A percentile compares a stretch with the other conserved stretches of the same genome.
Evolutionary conservation across 2,329 filamentous ascomycete genomes (phyloP).

Genomic region (Onygena corvina): DNA sequence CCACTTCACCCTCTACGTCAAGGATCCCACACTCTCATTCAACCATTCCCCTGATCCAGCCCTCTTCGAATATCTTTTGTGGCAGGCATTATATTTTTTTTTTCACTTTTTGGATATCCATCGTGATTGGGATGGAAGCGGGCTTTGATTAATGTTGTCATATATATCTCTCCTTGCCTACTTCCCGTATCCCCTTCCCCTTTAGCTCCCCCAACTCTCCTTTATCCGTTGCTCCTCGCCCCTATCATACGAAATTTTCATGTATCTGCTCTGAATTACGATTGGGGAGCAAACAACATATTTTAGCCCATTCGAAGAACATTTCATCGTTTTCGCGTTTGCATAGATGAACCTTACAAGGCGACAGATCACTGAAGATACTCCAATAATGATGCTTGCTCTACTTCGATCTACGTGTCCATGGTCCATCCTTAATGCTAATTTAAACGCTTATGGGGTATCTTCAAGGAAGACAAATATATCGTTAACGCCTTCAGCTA

Average conservation of each 20-base stretch:
- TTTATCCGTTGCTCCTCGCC: background rate
- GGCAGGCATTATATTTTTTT: too few species aligned
- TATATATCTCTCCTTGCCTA: conserved; percentile 2
- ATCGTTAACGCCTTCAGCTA: background rate
- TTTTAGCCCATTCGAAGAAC: background rate
- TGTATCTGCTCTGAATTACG: background rate
- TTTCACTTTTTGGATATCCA: conserved; percentile 6
- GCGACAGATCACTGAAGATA: background rate
- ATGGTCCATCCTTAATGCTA: too few species aligned
- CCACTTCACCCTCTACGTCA: background rate
- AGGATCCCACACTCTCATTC: background rate
- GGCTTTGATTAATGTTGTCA: conserved; percentile 8
- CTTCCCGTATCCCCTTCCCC: background rate
- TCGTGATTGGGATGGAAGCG: conserved; percentile 5
- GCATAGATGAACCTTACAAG: background rate
- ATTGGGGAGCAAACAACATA: background rate
- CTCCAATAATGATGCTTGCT: background rate
- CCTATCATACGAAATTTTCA: background rate
- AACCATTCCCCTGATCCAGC: background rate
- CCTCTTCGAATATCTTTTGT: background rate
- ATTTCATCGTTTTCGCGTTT: background rate
- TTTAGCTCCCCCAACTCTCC: background rate
- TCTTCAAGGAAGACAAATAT: background rate
- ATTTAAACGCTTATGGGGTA: too few species aligned
- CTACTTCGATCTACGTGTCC: too few species aligned